Conservation (phyloP, 257 asterid genomes). For the Perilla frutescens region DNA sequence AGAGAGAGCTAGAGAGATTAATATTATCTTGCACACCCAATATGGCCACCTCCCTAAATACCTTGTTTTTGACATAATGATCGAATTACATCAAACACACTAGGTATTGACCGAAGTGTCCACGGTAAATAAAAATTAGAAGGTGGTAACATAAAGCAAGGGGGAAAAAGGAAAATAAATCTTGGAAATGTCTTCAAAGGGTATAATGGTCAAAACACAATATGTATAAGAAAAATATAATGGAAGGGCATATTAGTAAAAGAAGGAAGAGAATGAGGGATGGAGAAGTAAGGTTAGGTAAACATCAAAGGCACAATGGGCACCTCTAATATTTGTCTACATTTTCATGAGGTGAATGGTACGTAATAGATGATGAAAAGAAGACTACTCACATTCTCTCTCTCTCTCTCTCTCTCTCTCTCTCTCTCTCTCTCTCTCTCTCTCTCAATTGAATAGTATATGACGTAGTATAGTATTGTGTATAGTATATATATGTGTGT, state of each 20-base stretch:
- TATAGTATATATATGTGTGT: conserved; percentile 1
- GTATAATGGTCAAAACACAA: conserved; percentile 36
- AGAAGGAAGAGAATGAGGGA: conserved; percentile 30
- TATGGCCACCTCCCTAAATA: too few relatives aligned
- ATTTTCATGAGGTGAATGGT: conserved; percentile 48
- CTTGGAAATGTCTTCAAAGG: conserved; percentile 22
- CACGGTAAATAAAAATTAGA: too few relatives aligned
- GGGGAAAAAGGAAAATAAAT: too few relatives aligned
- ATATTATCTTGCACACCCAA: too few relatives aligned
- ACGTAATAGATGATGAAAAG: conserved; percentile 61
- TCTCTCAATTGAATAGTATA: conserved; percentile 27
- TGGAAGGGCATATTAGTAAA: conserved; percentile 45
- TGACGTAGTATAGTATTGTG: background rate
- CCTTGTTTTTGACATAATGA: too few relatives aligned
- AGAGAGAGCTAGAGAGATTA: too few relatives aligned
- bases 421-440: background rate
- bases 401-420: conserved; percentile 12
- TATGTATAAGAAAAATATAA: background rate
- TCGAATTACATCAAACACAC: too few relatives aligned
- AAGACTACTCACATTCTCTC: conserved; percentile 38
- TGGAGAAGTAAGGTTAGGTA: conserved; percentile 56
- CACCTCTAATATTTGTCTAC: conserved; percentile 54
- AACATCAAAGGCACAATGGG: conserved; percentile 58
- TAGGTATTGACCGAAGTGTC: too few relatives aligned
- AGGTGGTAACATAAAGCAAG: too few relatives aligned